Percentiles rank a stretch among this genome's conserved stretches.
These are phyloP conservation scores for Chrysoporthe puriensis DNA, from an alignment of 2,329 filamentous ascomycete genomes.

Conservation along the genomic window DNA sequence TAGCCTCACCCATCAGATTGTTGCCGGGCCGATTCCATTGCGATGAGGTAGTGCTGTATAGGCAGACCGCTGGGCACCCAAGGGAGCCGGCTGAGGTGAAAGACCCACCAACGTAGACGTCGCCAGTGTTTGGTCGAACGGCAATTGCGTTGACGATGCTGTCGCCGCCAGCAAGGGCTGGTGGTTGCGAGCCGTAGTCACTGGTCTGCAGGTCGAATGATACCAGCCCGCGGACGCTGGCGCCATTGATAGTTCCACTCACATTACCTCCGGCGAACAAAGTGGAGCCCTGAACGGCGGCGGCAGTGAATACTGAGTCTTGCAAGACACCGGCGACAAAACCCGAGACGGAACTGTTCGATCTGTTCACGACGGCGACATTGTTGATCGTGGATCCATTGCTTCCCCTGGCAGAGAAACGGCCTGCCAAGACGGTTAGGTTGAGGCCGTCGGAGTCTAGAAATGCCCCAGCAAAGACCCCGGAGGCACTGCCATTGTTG, in stretches of 20 bases:
- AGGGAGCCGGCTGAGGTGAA: conserved; percentile 85
- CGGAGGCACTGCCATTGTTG: conserved; percentile 52
- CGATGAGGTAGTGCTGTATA: conserved; percentile 69
- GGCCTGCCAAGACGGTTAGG: conserved; percentile 84
- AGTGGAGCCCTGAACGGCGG: conserved; percentile 68
- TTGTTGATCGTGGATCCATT: conserved; percentile 78
- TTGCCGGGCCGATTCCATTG: conserved; percentile 83
- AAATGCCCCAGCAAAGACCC: conserved; percentile 79
- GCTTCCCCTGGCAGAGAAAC: conserved; percentile 73
- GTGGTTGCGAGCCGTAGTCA: conserved; percentile 72
- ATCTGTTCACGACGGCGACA: conserved; percentile 78
- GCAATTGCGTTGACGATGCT: conserved; percentile 78
- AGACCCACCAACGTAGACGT: conserved; percentile 84
- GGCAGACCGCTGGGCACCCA: conserved; percentile 80
- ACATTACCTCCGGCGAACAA: conserved; percentile 85
- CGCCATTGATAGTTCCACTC: conserved; percentile 68
- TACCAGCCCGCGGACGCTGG: conserved; percentile 71
- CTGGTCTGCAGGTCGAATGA: conserved; percentile 74
- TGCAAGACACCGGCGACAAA: conserved; percentile 67
- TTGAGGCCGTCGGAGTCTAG: conserved; percentile 73
- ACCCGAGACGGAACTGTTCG: conserved; percentile 67
- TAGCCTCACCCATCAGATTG: conserved; percentile 71
- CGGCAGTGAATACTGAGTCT: conserved; percentile 74
- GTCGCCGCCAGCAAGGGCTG: conserved; percentile 70
- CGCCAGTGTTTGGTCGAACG: conserved; percentile 67